Evolutionary conservation across 2,329 filamentous ascomycete genomes (phyloP), one percentile per base, ranked within the genome.

Genomic region (Pseudogymnoascus sp.): DNA sequence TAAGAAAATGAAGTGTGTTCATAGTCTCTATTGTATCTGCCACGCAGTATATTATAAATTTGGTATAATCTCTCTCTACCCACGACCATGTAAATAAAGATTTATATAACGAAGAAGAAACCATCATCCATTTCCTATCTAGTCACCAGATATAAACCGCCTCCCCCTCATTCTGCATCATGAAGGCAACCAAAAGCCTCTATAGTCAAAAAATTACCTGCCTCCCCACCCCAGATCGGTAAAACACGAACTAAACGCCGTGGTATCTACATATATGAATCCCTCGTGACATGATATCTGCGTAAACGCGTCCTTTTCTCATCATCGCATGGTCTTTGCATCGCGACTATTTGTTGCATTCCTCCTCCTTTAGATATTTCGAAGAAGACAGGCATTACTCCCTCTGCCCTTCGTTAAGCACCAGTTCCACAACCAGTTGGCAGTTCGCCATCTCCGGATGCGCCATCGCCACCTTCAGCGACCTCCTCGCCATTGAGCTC

Each of bases 401-500:
- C 43, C 65, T 68, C 68, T 93, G 89, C 5, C 91, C 93, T 71
- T 96, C 90, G 74, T 98, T 98, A 69, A 98, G 83, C 68, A 96
- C 78, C 82, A 99, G 82, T 78, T 99, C 95, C 66, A 98, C 80
- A 66, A 99, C 87, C 68, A 99, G 87, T 79, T 97, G 93, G 72
- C 87, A 88, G 61, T 89, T 87, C 64, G 91, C 84, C 66, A 89
- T 81, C 76, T 96, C 90, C 0, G 95, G 95, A 78, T 99, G 95
- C 72, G 91, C 90, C 90, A 99, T 93, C 70, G 88, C 89, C 69
- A 99, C 85, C 83, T 99, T 99, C 71, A 98, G 88, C 1, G 90
- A 96, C 62, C 90, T 85, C 61, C 71, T 77, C 62, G 62, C 41
- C 67, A 26, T 84, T 83, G 14, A 84, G 82, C 40, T 86, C 81